Evolutionary conservation across 2,329 filamentous ascomycete species (phyloP).

Genomic region (Penicillium griseofulvum): DNA sequence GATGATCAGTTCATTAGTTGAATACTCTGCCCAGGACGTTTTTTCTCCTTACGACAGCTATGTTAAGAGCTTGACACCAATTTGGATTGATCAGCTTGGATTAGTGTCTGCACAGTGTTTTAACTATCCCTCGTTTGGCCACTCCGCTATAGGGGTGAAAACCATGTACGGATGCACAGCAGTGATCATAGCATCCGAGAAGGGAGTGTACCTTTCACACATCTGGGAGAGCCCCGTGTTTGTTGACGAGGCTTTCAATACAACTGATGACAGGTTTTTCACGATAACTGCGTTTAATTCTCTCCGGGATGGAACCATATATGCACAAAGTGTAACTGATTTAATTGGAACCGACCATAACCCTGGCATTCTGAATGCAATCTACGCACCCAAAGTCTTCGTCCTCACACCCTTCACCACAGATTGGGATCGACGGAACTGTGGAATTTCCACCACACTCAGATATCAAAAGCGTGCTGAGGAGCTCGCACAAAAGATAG

Average conservation of each 20-base stretch:
- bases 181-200: conserved; percentile 1
- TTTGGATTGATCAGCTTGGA: background rate
- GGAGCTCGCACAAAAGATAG: background rate
- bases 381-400: conserved; percentile 3
- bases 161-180: background rate
- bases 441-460: background rate
- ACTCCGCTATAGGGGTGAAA: background rate
- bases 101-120: conserved; percentile 1
- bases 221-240: conserved; percentile 1
- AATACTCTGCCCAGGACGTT: background rate
- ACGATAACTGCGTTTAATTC: background rate
- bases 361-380: background rate
- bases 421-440: background rate
- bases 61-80: background rate
- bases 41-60: background rate
- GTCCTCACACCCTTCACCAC: background rate
- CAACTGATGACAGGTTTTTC: background rate
- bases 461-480: conserved; percentile 1
- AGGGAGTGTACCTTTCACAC: conserved; percentile 1
- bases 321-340: background rate
- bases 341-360: background rate
- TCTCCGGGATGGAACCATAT: background rate
- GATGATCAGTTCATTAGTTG: background rate
- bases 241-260: background rate
- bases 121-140: background rate